These are phyloP conservation scores for Zalaria obscura DNA, from an alignment of 2,329 filamentous ascomycete genomes.

Conservation along the genomic window DNA sequence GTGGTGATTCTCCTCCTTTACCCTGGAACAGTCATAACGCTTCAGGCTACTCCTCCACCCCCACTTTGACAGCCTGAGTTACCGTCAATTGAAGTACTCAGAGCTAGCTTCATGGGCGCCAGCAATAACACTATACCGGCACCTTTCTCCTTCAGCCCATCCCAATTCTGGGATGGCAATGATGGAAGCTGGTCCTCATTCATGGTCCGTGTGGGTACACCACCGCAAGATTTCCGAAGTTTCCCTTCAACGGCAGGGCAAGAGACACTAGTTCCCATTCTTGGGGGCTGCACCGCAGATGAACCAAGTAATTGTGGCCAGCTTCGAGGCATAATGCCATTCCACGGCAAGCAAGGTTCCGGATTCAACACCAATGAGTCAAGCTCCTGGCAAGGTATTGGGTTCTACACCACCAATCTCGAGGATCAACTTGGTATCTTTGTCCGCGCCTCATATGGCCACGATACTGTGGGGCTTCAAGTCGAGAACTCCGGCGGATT, in stretches of 20 bases:
- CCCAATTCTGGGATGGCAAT: conserved; percentile 9
- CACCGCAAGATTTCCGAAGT: conserved; percentile 7
- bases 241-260: conserved; percentile 17
- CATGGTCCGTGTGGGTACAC: conserved; percentile 7
- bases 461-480: too few relatives aligned
- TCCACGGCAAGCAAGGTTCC: conserved; percentile 12
- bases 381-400: conserved; percentile 18
- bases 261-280: conserved; percentile 22
- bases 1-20: too few relatives aligned
- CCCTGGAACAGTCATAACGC: too few relatives aligned
- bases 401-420: too few relatives aligned
- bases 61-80: too few relatives aligned
- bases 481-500: too few relatives aligned
- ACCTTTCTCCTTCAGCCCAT: conserved; percentile 2
- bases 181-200: conserved; percentile 11
- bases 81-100: too few relatives aligned
- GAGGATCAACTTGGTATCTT: too few relatives aligned
- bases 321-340: conserved; percentile 15
- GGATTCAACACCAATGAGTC: conserved; percentile 17
- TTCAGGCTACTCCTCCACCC: too few relatives aligned
- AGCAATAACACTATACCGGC: too few relatives aligned
- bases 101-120: too few relatives aligned
- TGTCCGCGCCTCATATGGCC: too few relatives aligned
- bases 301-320: conserved; percentile 14
- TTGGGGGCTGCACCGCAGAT: conserved; percentile 17